Evolutionary conservation across 768 basidiomycete genomes (phyloP).

Genomic region (Tylopilus vinaceipallidus): DNA sequence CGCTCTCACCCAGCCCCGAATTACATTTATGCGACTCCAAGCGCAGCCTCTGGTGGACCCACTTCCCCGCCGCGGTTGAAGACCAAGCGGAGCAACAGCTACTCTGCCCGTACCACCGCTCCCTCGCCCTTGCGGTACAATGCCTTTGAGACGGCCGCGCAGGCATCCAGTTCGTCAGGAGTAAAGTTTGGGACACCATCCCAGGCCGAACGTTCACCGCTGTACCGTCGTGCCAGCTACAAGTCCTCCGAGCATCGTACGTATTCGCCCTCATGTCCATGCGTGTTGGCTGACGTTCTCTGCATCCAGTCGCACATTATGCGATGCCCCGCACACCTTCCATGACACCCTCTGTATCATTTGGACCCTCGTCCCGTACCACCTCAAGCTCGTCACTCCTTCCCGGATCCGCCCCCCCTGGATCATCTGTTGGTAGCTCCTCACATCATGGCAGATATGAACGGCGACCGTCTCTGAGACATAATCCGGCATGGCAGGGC

Average conservation of each 20-base stretch:
- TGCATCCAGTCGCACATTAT: slow-evolving; percentile 28
- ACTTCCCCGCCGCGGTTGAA: slow-evolving; percentile 36
- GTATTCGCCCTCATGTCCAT: slow-evolving; percentile 20
- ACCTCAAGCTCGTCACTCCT: slow-evolving; percentile 50
- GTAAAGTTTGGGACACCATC: slow-evolving; percentile 33
- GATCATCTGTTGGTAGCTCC: slow-evolving; percentile 40
- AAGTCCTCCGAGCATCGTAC: slow-evolving; percentile 45
- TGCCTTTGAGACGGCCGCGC: slow-evolving; percentile 33
- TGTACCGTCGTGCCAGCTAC: slow-evolving; percentile 44
- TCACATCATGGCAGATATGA: slow-evolving; percentile 39
- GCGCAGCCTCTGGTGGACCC: slow-evolving; percentile 29
- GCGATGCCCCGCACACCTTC: slow-evolving; percentile 30
- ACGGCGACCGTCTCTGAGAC: slow-evolving; percentile 45
- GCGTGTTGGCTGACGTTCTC: slow-evolving; percentile 1
- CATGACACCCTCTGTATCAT: slow-evolving; percentile 31
- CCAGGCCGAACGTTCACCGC: slow-evolving; percentile 33
- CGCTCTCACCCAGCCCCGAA: slow-evolving; percentile 38
- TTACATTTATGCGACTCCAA: slow-evolving; percentile 41
- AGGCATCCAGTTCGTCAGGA: slow-evolving; percentile 22
- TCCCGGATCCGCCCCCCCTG: slow-evolving; percentile 38
- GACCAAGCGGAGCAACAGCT: slow-evolving; percentile 41
- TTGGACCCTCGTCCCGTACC: slow-evolving; percentile 47
- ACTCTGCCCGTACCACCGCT: slow-evolving; percentile 34
- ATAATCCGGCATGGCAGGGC: slow-evolving; percentile 47
- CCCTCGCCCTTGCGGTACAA: slow-evolving; percentile 43